phyloP scores from a whole-genome alignment of 202 grass and related monocot genomes.

The Saccharum hybrid region DNA sequence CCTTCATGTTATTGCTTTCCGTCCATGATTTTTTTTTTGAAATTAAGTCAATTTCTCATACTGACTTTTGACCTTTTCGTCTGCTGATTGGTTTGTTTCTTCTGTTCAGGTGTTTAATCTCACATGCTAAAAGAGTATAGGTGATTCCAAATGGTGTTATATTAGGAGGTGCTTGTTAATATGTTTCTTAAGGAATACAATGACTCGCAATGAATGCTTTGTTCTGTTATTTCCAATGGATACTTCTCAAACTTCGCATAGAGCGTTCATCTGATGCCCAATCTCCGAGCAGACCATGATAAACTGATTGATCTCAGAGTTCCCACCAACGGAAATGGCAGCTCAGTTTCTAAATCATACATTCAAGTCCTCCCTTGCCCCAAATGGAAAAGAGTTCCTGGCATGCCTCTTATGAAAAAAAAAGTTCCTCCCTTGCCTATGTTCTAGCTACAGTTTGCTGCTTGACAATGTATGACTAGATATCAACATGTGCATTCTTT shows the following conservation, averaged over 20 bases:
- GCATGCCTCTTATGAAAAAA: not conserved
- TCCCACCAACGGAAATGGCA: slow-evolving; percentile 9
- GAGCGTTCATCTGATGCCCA: slow-evolving; percentile 24
- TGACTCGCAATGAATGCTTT: slow-evolving; percentile 21
- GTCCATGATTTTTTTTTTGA: not conserved
- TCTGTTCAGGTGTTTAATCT: slow-evolving; percentile 61
- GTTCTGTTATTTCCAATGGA: slow-evolving; percentile 31
- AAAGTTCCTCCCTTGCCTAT: not conserved
- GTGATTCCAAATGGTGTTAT: slow-evolving; percentile 40
- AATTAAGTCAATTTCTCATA: not conserved
- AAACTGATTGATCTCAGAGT: slow-evolving; percentile 37
- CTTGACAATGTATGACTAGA: slow-evolving; percentile 46
- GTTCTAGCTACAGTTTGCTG: slow-evolving; percentile 9
- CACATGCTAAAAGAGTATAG: slow-evolving; percentile 47
- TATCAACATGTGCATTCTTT: slow-evolving; percentile 35
- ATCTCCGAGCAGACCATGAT: slow-evolving; percentile 21
- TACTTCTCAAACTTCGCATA: slow-evolving; percentile 30
- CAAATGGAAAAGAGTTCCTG: not conserved
- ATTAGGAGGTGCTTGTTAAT: slow-evolving; percentile 53
- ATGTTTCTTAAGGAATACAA: slow-evolving; percentile 58
- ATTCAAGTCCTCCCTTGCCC: not conserved
- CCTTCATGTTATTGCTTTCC: not conserved
- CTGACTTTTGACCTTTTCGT: slow-evolving; percentile 4
- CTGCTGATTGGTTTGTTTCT: slow-evolving; percentile 40
- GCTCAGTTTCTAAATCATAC: slow-evolving; percentile 40